Conservation (phyloP, 805 yeast species). For the Hanseniaspora pseudoguilliermondii region DNA sequence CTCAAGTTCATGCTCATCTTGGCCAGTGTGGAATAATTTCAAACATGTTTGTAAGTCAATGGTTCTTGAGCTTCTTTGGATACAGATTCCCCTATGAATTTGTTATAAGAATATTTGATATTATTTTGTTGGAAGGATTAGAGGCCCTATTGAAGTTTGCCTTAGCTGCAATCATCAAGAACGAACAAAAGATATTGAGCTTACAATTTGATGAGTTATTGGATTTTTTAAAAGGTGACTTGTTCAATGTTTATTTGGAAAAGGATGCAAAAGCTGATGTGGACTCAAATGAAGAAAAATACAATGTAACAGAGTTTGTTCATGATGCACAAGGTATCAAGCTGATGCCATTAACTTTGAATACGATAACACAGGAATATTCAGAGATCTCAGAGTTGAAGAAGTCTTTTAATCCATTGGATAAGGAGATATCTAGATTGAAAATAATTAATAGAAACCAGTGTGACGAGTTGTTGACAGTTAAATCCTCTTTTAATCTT, state of each 20-base stretch:
- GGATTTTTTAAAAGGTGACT: conserved; percentile 62
- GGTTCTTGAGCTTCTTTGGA: conserved; percentile 92
- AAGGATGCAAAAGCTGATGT: neutral
- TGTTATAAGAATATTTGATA: conserved; percentile 77
- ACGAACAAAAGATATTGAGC: conserved; percentile 43
- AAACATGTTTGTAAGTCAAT: conserved; percentile 94
- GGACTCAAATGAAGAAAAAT: conserved; percentile 19
- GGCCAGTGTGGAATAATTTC: conserved; percentile 77
- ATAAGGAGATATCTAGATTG: conserved; percentile 49
- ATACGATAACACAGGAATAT: conserved; percentile 61
- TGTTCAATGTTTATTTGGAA: conserved; percentile 38
- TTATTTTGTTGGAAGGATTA: conserved; percentile 79
- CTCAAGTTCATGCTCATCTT: conserved; percentile 62
- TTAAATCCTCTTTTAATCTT: conserved; percentile 56
- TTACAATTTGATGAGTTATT: conserved; percentile 67
- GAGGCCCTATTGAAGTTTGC: conserved; percentile 81
- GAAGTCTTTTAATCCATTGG: conserved; percentile 34
- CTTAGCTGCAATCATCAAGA: conserved; percentile 61
- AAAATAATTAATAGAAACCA: conserved; percentile 58
- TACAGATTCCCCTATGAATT: conserved; percentile 86
- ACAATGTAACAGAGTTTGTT: conserved; percentile 63
- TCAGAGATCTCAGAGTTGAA: conserved; percentile 60
- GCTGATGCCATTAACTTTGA: conserved; percentile 58
- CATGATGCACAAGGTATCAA: conserved; percentile 59
- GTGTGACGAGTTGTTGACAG: conserved; percentile 55